Evolutionary conservation across 1,139 yeast species (phyloP).

Genomic region (Protomyces macrosporus): DNA sequence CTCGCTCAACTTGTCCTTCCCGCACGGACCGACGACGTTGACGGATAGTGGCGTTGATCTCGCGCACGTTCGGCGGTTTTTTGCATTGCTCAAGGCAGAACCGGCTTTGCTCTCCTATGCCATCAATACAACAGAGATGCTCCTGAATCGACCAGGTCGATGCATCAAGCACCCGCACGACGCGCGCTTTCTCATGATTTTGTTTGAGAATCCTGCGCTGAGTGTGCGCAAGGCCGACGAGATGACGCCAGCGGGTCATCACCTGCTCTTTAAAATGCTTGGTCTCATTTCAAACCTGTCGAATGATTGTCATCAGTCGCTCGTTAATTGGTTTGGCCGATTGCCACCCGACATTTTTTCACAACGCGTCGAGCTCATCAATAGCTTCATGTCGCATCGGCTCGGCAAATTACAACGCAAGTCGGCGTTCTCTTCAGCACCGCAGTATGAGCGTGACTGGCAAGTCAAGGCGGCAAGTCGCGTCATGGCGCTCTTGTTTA

Average conservation of each 20-base stretch:
- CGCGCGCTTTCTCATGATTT: slow-evolving; percentile 36
- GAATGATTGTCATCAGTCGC: slow-evolving; percentile 43
- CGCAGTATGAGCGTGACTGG: slow-evolving; percentile 70
- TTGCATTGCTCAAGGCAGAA: slow-evolving; percentile 22
- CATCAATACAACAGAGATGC: slow-evolving; percentile 31
- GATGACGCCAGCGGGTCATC: background rate
- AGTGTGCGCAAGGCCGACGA: slow-evolving; percentile 21
- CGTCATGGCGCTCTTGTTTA: slow-evolving; percentile 49
- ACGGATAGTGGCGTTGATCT: slow-evolving; percentile 36
- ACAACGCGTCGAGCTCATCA: slow-evolving; percentile 39
- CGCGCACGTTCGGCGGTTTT: slow-evolving; percentile 29
- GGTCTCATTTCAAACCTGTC: slow-evolving; percentile 4
- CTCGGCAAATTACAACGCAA: slow-evolving; percentile 32
- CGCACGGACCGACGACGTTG: slow-evolving; percentile 32
- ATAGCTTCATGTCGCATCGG: slow-evolving; percentile 41
- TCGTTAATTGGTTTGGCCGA: slow-evolving; percentile 57
- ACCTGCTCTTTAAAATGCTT: background rate
- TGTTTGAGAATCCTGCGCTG: slow-evolving; percentile 38
- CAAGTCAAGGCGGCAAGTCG: slow-evolving; percentile 63
- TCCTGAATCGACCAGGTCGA: slow-evolving; percentile 36
- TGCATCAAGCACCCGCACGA: slow-evolving; percentile 34
- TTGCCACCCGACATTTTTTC: slow-evolving; percentile 43
- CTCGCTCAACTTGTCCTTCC: slow-evolving; percentile 35
- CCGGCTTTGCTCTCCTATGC: slow-evolving; percentile 33
- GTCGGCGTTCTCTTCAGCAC: background rate